phyloP scores from a whole-genome alignment of 371 early-diverging fungal genomes.

The Dinochytrium kinnereticum region DNA sequence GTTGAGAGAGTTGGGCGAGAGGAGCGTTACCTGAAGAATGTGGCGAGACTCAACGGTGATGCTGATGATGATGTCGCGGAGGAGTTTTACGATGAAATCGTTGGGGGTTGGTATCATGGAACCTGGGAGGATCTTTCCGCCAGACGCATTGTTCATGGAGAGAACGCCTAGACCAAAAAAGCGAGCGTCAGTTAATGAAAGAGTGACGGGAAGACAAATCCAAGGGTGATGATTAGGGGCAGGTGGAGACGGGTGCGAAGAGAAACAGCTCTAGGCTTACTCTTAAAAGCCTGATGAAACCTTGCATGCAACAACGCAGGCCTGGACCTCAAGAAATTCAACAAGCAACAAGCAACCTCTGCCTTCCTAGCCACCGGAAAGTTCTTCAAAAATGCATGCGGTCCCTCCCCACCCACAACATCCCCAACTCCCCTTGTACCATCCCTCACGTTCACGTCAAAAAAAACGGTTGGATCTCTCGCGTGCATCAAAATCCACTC shows the following conservation, averaged over 20 bases:
- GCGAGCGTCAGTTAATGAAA: not conserved
- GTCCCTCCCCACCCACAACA: not conserved
- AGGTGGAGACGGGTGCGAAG: no score
- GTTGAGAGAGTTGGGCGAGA: not conserved
- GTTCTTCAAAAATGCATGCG: not conserved
- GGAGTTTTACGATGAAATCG: slow-evolving; percentile 2
- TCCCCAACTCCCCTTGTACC: not conserved
- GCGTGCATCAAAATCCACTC: not conserved
- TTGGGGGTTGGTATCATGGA: not conserved
- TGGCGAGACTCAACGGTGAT: not conserved
- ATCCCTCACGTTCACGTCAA: not conserved
- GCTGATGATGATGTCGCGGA: not conserved
- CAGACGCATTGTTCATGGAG: slow-evolving; percentile 11
- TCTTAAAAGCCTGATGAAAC: not conserved
- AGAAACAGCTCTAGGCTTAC: not conserved
- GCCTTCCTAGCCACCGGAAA: not conserved
- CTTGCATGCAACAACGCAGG: not conserved
- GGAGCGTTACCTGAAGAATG: not conserved
- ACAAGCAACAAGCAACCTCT: not conserved
- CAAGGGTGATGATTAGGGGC: not conserved
- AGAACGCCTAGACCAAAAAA: not conserved
- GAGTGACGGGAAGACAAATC: no score
- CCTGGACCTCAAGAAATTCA: not conserved
- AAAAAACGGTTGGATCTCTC: not conserved
- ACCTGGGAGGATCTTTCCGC: not conserved